Evolutionary conservation across 1,139 yeast genomes (phyloP).

Genomic region (Saccharomyces hybrid): DNA sequence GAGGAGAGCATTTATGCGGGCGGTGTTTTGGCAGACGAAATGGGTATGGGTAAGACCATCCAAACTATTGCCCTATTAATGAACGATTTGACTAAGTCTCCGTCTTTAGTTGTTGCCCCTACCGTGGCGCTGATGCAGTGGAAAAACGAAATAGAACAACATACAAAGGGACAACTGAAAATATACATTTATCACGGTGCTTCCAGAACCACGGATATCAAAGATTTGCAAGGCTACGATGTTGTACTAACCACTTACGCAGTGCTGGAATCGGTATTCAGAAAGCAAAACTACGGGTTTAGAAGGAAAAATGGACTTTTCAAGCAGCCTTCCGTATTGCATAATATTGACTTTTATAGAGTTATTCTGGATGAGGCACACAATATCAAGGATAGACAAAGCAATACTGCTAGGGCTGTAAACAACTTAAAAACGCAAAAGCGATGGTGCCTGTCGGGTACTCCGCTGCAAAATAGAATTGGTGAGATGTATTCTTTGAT

Average conservation of each 20-base stretch:
- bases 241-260: constrained; percentile 88
- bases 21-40: constrained; percentile 96
- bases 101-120: constrained; percentile 90
- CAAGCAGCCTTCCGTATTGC: constrained; percentile 70
- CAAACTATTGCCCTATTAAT: constrained; percentile 85
- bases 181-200: constrained; percentile 81
- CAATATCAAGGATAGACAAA: constrained; percentile 87
- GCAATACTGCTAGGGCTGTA: constrained; percentile 90
- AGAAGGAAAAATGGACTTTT: constrained; percentile 60
- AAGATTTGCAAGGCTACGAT: constrained; percentile 58
- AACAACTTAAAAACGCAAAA: constrained; percentile 61
- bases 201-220: constrained; percentile 49
- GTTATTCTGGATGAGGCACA: constrained; percentile 97
- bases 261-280: constrained; percentile 75
- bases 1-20: constrained; percentile 72
- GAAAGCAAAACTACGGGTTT: constrained; percentile 81
- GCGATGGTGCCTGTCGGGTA: constrained; percentile 89
- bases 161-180: constrained; percentile 61
- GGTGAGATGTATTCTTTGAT: constrained; percentile 93
- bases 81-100: constrained; percentile 54
- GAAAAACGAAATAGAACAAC: constrained; percentile 85
- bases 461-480: constrained; percentile 91
- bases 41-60: constrained; percentile 99
- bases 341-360: constrained; percentile 68
- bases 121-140: constrained; percentile 97